Conservation (phyloP, 2,329 filamentous ascomycete species). For the Alternaria triticina region DNA sequence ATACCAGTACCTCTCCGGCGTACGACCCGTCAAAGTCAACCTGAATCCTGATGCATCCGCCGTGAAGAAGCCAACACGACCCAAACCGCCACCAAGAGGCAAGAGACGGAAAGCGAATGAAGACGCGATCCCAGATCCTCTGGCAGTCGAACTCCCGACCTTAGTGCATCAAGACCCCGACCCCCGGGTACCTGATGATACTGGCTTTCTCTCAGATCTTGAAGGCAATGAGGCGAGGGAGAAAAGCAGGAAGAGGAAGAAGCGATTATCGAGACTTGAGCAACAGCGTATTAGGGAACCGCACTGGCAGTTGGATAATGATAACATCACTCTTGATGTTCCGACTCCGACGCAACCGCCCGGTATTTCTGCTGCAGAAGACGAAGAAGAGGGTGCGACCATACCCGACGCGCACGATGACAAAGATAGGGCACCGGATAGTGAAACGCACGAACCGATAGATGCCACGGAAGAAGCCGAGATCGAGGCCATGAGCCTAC, state of each 20-base stretch:
- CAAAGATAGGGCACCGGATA: neutral
- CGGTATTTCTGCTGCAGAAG: neutral
- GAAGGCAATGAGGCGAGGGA: neutral
- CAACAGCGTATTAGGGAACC: neutral
- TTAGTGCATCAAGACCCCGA: conserved; percentile 1
- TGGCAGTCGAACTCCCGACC: neutral
- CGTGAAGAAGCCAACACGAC: neutral
- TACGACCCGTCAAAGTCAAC: conserved; percentile 5
- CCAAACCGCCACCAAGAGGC: neutral
- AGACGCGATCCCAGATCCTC: neutral
- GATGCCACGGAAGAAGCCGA: neutral
- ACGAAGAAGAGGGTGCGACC: neutral
- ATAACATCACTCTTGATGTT: neutral
- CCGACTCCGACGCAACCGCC: neutral
- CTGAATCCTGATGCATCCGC: conserved; percentile 5
- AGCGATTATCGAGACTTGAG: conserved; percentile 2
- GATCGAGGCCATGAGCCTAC: neutral
- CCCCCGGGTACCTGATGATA: conserved; percentile 6
- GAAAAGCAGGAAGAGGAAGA: conserved; percentile 1
- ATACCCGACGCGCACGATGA: neutral
- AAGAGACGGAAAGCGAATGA: conserved; percentile 5
- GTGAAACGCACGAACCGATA: neutral
- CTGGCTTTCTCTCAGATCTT: conserved; percentile 9
- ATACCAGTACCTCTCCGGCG: conserved; percentile 8
- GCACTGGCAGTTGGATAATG: conserved; percentile 6